These are phyloP conservation scores for Aspergillus nidulans DNA, from an alignment of 495 filamentous ascomycete genomes.

Conservation along the genomic window DNA sequence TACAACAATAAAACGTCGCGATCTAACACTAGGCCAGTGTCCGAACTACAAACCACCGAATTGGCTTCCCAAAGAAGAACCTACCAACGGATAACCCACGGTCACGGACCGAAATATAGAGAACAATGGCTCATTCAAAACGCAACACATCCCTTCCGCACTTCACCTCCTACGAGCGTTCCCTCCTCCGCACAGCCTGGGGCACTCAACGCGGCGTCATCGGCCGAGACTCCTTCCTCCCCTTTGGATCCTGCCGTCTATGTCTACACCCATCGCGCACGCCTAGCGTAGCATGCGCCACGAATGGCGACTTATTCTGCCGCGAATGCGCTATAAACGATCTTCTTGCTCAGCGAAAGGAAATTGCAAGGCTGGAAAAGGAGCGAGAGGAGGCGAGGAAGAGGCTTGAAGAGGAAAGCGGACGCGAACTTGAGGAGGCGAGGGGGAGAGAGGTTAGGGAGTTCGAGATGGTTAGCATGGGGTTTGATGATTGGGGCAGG, in stretches of 20 bases:
- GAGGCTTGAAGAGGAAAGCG: conserved; percentile 37
- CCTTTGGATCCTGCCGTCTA: conserved; percentile 85
- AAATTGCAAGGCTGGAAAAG: conserved; percentile 79
- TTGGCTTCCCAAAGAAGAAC: neutral
- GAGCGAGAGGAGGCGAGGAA: conserved; percentile 52
- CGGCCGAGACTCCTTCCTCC: conserved; percentile 85
- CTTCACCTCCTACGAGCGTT: conserved; percentile 91
- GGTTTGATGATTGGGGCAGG: conserved; percentile 27
- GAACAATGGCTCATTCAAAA: conserved; percentile 56
- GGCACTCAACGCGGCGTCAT: conserved; percentile 80
- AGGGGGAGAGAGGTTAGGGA: conserved; percentile 30
- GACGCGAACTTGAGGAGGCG: conserved; percentile 33
- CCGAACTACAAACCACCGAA: neutral
- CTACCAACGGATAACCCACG: neutral
- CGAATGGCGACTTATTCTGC: conserved; percentile 91
- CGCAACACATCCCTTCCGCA: conserved; percentile 94
- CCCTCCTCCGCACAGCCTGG: conserved; percentile 74
- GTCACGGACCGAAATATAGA: neutral
- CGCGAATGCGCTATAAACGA: conserved; percentile 91
- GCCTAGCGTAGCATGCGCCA: conserved; percentile 73
- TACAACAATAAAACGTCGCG: no score
- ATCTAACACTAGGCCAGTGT: neutral
- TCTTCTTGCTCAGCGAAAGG: conserved; percentile 83
- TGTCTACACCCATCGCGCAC: conserved; percentile 80
- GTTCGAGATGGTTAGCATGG: conserved; percentile 43